A percentile compares a stretch with the other conserved stretches of the same genome.
These are phyloP conservation scores for Sicyos edulis DNA, from an alignment of 306 rosid species.

Conservation along the genomic window DNA sequence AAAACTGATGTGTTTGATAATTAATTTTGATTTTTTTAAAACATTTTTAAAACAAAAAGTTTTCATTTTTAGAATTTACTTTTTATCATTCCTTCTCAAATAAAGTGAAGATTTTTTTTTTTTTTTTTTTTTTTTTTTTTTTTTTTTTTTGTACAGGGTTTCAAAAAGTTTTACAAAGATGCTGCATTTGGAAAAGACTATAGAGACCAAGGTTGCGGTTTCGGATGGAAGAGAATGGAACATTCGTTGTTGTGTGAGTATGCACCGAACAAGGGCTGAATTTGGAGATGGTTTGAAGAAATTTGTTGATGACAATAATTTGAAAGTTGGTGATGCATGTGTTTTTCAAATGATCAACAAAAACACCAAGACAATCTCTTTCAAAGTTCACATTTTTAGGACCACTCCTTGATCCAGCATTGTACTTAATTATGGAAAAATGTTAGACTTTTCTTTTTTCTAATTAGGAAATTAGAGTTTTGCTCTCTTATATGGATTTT, in stretches of 20 bases:
- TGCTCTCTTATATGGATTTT: too few relatives aligned
- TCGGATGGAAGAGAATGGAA: not conserved
- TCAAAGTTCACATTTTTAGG: not conserved
- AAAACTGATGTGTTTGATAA: too few relatives aligned
- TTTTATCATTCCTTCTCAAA: too few relatives aligned
- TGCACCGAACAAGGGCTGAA: not conserved
- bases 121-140: too few relatives aligned
- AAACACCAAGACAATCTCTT: not conserved
- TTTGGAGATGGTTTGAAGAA: not conserved
- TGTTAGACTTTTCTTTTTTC: too few relatives aligned
- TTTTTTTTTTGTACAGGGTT: not conserved
- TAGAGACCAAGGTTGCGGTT: not conserved
- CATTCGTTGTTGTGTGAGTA: not conserved
- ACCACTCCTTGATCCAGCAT: not conserved
- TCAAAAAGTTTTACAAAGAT: not conserved
- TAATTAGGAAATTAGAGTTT: too few relatives aligned
- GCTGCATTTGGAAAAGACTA: not conserved
- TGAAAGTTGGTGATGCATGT: not conserved
- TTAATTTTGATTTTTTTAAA: too few relatives aligned
- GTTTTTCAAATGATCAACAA: not conserved
- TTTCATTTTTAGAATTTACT: too few relatives aligned
- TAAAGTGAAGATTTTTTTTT: too few relatives aligned
- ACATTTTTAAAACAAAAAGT: too few relatives aligned
- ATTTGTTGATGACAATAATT: not conserved
- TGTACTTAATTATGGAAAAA: too few relatives aligned